phyloP scores from a whole-genome alignment of 202 grass and related monocot genomes.

The Zizania palustris region DNA sequence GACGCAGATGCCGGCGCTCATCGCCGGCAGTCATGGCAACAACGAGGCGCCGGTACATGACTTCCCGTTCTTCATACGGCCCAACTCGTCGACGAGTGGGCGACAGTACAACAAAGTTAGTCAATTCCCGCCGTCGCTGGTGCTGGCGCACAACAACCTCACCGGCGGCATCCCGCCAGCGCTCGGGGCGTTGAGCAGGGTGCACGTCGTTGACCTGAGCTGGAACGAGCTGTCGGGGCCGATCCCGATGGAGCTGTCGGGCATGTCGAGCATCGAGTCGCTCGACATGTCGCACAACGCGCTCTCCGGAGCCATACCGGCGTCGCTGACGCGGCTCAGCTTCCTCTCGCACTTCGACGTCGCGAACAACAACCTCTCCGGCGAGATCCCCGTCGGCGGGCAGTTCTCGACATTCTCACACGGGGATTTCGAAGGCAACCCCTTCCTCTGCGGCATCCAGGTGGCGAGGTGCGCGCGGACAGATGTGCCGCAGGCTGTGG shows the following conservation, averaged over 20 bases:
- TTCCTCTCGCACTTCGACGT: slow-evolving; percentile 53
- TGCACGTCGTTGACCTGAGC: slow-evolving; percentile 54
- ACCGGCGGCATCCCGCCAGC: slow-evolving; percentile 37
- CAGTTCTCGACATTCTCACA: slow-evolving; percentile 60
- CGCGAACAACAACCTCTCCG: slow-evolving; percentile 51
- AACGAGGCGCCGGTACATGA: slow-evolving; percentile 26
- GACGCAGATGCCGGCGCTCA: slow-evolving; percentile 46
- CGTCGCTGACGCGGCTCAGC: slow-evolving; percentile 43
- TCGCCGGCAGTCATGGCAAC: not conserved
- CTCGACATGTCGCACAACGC: slow-evolving; percentile 50
- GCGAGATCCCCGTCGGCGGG: slow-evolving; percentile 45
- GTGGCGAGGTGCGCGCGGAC: slow-evolving; percentile 4
- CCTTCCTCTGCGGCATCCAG: slow-evolving; percentile 44
- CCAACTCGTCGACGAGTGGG: slow-evolving; percentile 39
- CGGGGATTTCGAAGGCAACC: slow-evolving; percentile 43
- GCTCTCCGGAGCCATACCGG: slow-evolving; percentile 49
- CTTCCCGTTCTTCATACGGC: slow-evolving; percentile 62
- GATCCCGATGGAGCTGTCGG: slow-evolving; percentile 47
- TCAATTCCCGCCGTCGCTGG: slow-evolving; percentile 56
- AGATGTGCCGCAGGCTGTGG: not conserved
- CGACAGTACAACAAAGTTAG: slow-evolving; percentile 56
- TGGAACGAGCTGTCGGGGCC: slow-evolving; percentile 46
- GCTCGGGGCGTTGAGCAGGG: slow-evolving; percentile 17
- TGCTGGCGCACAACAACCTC: slow-evolving; percentile 45
- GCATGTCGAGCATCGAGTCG: slow-evolving; percentile 50